Evolutionary conservation across 805 yeast genomes (phyloP).

Genomic region (Candida chauliodis): DNA sequence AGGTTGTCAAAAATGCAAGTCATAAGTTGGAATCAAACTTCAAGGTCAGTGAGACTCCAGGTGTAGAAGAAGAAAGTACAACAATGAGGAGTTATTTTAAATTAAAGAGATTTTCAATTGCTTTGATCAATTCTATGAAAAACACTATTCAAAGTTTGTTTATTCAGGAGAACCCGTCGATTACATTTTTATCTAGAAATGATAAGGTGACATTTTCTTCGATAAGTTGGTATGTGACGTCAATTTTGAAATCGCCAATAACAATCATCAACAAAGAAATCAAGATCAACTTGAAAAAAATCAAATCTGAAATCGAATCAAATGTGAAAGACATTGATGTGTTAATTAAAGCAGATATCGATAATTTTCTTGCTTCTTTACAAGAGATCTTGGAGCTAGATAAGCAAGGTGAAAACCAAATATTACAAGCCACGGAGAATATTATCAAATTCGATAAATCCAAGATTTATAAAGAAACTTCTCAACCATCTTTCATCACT

Average conservation of each 20-base stretch:
- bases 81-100: constrained; percentile 10
- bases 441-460: constrained; percentile 10
- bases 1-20: constrained; percentile 5
- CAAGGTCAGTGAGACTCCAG: too few relatives aligned
- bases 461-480: constrained; percentile 8
- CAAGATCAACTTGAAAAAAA: constrained; percentile 16
- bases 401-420: not conserved
- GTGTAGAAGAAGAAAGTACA: constrained; percentile 18
- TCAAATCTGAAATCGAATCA: constrained; percentile 20
- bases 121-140: constrained; percentile 7
- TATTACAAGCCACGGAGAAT: constrained; percentile 5
- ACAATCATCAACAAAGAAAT: constrained; percentile 25
- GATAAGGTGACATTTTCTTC: not conserved
- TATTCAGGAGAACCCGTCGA: constrained; percentile 14
- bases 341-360: constrained; percentile 17
- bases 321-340: constrained; percentile 22
- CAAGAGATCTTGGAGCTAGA: constrained; percentile 1
- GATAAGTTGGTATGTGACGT: constrained; percentile 5
- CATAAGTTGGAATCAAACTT: constrained; percentile 4
- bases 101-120: constrained; percentile 9
- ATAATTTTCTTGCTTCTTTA: not conserved
- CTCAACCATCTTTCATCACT: constrained; percentile 37
- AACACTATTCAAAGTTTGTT: constrained; percentile 10
- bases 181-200: constrained; percentile 11
- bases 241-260: constrained; percentile 17